Percentiles rank a stretch among this genome's conserved stretches.
phyloP scores from a whole-genome alignment of 768 basidiomycete species.

The Suillus clintonianus region DNA sequence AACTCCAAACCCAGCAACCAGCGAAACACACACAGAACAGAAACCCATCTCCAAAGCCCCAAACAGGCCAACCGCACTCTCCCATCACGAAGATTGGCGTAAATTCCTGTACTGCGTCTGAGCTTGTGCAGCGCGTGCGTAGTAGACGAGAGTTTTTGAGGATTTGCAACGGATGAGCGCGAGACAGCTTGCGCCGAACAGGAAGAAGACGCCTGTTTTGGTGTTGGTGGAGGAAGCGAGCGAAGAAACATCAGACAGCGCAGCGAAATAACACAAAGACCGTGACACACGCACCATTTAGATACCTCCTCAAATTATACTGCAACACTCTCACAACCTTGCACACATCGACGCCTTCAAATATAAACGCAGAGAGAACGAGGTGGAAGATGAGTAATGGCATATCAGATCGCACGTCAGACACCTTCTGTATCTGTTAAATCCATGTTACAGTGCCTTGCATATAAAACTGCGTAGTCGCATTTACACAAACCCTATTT shows the following conservation, averaged over 20 bases:
- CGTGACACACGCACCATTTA: slow-evolving; percentile 53
- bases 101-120: slow-evolving; percentile 74
- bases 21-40: neutral
- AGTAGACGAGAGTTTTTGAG: slow-evolving; percentile 68
- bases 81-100: slow-evolving; percentile 83
- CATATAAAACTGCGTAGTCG: too few relatives aligned
- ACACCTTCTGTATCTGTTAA: slow-evolving; percentile 68
- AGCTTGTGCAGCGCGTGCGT: slow-evolving; percentile 62
- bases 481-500: too few relatives aligned
- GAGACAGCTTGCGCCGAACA: slow-evolving; percentile 89
- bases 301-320: slow-evolving; percentile 84
- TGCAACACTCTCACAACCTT: slow-evolving; percentile 78
- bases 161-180: slow-evolving; percentile 76
- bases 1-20: neutral
- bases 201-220: slow-evolving; percentile 78
- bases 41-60: slow-evolving; percentile 52
- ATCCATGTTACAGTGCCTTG: neutral
- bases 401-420: slow-evolving; percentile 83
- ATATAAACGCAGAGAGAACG: slow-evolving; percentile 76
- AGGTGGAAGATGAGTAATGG: slow-evolving; percentile 88
- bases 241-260: too few relatives aligned
- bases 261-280: neutral
- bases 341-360: slow-evolving; percentile 72
- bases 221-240: neutral
- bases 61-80: slow-evolving; percentile 80